phyloP scores from a whole-genome alignment of 2,329 filamentous ascomycete genomes.

The Fusarium solani-melongenae region DNA sequence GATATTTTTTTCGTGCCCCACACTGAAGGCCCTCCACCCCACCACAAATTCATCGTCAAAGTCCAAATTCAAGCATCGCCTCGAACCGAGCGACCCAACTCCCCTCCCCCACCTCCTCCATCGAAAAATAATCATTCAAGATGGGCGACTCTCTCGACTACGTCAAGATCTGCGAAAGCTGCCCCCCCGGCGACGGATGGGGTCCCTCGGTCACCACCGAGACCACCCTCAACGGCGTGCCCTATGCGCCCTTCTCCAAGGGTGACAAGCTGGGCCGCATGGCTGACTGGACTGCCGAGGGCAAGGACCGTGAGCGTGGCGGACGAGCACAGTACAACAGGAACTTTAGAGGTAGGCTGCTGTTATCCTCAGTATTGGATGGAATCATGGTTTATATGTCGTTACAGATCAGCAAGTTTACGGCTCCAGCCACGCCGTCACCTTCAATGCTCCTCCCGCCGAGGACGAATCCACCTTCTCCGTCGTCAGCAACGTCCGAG shows the following conservation, averaged over 20 bases:
- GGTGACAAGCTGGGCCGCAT: constrained; percentile 98
- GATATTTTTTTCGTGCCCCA: constrained; percentile 46
- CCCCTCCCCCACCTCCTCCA: constrained; percentile 27
- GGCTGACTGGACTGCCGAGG: constrained; percentile 96
- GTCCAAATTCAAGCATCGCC: constrained; percentile 49
- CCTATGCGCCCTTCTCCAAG: constrained; percentile 98
- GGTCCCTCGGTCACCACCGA: constrained; percentile 85
- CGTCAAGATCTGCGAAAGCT: constrained; percentile 74
- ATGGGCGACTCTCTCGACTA: constrained; percentile 67
- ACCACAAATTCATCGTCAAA: constrained; percentile 55
- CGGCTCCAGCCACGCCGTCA: constrained; percentile 84
- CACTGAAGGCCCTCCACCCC: constrained; percentile 48
- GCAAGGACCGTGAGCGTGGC: constrained; percentile 84
- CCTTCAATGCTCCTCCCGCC: constrained; percentile 90
- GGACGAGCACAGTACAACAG: constrained; percentile 91
- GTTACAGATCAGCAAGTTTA: constrained; percentile 92
- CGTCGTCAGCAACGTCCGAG: constrained; percentile 93
- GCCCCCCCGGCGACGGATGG: constrained; percentile 85
- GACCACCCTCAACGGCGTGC: constrained; percentile 92
- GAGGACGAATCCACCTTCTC: constrained; percentile 99
- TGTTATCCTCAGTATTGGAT: not conserved
- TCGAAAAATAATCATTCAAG: constrained; percentile 38
- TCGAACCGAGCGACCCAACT: constrained; percentile 39
- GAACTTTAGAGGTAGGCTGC: constrained; percentile 84
- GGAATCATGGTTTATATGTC: constrained; percentile 15